Conservation (phyloP, 2,329 filamentous ascomycete species). For the Hymenoscyphus infarciens region DNA sequence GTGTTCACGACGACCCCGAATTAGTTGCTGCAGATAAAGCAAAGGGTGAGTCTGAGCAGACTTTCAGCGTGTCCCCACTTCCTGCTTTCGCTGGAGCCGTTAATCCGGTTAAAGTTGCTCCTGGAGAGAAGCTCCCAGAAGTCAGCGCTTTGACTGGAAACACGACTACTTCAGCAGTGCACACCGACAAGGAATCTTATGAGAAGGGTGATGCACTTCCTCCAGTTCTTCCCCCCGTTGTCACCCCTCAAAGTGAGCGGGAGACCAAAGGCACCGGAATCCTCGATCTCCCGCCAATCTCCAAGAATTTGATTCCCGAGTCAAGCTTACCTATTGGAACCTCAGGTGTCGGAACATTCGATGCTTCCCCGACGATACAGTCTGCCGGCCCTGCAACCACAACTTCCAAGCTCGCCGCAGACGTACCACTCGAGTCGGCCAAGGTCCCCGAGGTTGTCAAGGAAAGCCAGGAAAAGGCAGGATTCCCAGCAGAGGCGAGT, state of each 20-base stretch:
- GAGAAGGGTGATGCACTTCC: slow-evolving; percentile 65
- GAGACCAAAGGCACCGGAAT: slow-evolving; percentile 36
- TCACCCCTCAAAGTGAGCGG: slow-evolving; percentile 40
- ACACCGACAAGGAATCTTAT: slow-evolving; percentile 81
- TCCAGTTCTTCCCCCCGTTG: slow-evolving; percentile 37
- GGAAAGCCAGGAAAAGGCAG: slow-evolving; percentile 67
- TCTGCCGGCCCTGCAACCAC: slow-evolving; percentile 47
- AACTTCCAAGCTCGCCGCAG: slow-evolving; percentile 41
- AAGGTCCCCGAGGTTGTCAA: slow-evolving; percentile 62
- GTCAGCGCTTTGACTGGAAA: slow-evolving; percentile 60
- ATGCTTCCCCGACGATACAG: slow-evolving; percentile 47
- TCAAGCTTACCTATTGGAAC: slow-evolving; percentile 68
- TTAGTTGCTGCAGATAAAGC: slow-evolving; percentile 55
- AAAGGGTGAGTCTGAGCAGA: slow-evolving; percentile 40
- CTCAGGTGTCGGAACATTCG: slow-evolving; percentile 45
- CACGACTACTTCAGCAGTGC: slow-evolving; percentile 67
- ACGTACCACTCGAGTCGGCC: slow-evolving; percentile 40
- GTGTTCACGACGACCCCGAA: slow-evolving; percentile 77
- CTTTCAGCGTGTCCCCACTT: slow-evolving; percentile 57
- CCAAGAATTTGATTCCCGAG: slow-evolving; percentile 71
- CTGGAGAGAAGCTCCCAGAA: slow-evolving; percentile 78
- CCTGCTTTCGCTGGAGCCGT: slow-evolving; percentile 61
- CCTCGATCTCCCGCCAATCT: slow-evolving; percentile 52
- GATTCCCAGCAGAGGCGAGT: slow-evolving; percentile 64
- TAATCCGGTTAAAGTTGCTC: slow-evolving; percentile 76